A percentile compares a stretch with the other conserved stretches of the same genome.
Conservation (phyloP, 2,329 filamentous ascomycete species). For the Paradendryphiella salina region DNA sequence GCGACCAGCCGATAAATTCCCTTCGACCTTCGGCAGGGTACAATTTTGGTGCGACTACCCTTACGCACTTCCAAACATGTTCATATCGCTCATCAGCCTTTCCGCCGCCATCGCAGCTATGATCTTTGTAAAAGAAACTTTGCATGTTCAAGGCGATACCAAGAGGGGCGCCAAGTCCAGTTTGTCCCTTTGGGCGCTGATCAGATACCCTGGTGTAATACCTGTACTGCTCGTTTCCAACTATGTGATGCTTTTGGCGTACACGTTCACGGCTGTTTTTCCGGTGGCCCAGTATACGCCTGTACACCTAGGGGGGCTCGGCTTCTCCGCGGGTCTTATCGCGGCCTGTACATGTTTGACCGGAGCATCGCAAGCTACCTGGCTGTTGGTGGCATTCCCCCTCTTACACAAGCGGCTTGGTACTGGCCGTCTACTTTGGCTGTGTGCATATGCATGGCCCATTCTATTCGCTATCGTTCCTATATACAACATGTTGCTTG, state of each 20-base stretch:
- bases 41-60: constrained; percentile 66
- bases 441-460: constrained; percentile 64
- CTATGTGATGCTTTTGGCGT: constrained; percentile 69
- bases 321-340: constrained; percentile 65
- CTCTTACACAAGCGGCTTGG: constrained; percentile 66
- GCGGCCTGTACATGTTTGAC: constrained; percentile 66
- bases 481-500: constrained; percentile 61
- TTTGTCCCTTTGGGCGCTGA: constrained; percentile 58
- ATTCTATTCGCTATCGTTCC: constrained; percentile 63
- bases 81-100: constrained; percentile 58
- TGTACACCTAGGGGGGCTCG: constrained; percentile 65
- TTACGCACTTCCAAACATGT: constrained; percentile 67
- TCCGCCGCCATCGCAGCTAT: constrained; percentile 57
- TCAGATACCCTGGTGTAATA: constrained; percentile 66
- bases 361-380: constrained; percentile 69
- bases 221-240: constrained; percentile 67
- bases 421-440: constrained; percentile 65
- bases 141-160: constrained; percentile 32
- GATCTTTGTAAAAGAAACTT: constrained; percentile 64
- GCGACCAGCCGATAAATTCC: constrained; percentile 67
- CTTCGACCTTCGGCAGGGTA: constrained; percentile 58
- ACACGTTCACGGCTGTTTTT: constrained; percentile 70
- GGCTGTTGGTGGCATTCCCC: constrained; percentile 73
- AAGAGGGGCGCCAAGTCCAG: constrained; percentile 28
- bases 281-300: constrained; percentile 71